Evolutionary conservation across 257 asterid species (phyloP).

Genomic region (Handroanthus guayacan): DNA sequence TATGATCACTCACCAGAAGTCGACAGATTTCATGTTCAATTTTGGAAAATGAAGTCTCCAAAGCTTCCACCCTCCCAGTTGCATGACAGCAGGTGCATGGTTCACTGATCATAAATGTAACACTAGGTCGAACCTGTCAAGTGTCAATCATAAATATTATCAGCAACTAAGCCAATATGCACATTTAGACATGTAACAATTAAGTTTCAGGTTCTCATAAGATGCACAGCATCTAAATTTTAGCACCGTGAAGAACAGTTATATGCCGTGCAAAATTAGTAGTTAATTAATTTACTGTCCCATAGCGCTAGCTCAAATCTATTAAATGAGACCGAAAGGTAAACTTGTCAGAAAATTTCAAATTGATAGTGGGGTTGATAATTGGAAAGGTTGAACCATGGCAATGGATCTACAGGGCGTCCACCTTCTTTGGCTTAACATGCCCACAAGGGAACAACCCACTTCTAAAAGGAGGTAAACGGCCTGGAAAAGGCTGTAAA

Average conservation of each 20-base stretch:
- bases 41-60: slow-evolving; percentile 92
- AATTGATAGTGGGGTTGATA: neutral
- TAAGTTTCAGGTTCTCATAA: slow-evolving; percentile 16
- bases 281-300: slow-evolving; percentile 10
- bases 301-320: slow-evolving; percentile 17
- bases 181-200: slow-evolving; percentile 27
- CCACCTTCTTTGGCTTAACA: slow-evolving; percentile 1
- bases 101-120: slow-evolving; percentile 93
- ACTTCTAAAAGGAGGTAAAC: slow-evolving; percentile 1
- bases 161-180: slow-evolving; percentile 23
- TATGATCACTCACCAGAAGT: slow-evolving; percentile 58
- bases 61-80: slow-evolving; percentile 95
- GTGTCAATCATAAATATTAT: slow-evolving; percentile 32
- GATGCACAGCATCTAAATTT: slow-evolving; percentile 11
- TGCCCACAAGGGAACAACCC: slow-evolving; percentile 4
- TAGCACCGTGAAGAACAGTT: neutral
- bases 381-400: slow-evolving; percentile 3
- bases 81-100: slow-evolving; percentile 94
- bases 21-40: slow-evolving; percentile 93
- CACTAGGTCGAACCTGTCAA: slow-evolving; percentile 95
- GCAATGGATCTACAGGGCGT: neutral
- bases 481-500: neutral
- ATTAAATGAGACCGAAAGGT: slow-evolving; percentile 23
- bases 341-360: slow-evolving; percentile 10
- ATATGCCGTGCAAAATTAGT: slow-evolving; percentile 4